Evolutionary conservation across 148 eudicot genomes (phyloP).

Genomic region (Rhododendron griersonianum): DNA sequence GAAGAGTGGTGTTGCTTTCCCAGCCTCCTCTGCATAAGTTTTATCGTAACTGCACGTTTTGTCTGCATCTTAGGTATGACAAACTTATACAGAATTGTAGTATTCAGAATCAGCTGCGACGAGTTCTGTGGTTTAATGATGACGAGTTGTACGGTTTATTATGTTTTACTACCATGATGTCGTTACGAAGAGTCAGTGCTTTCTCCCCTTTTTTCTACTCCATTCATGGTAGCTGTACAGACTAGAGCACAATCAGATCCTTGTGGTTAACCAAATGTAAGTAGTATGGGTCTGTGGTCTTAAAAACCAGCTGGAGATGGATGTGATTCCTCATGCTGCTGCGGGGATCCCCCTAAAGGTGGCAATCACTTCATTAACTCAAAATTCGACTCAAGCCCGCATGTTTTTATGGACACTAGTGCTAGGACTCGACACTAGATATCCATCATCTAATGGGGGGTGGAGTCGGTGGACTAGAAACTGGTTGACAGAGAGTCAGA

Average conservation of each 20-base stretch:
- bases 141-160: neutral
- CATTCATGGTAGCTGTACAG: neutral
- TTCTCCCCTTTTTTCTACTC: neutral
- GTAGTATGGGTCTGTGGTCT: neutral
- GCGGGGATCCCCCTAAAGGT: neutral
- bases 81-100: neutral
- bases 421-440: neutral
- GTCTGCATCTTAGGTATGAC: neutral
- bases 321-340: neutral
- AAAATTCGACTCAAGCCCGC: neutral
- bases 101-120: neutral
- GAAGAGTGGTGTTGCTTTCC: neutral
- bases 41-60: neutral
- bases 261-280: neutral
- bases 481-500: neutral
- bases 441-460: neutral
- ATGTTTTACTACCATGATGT: neutral
- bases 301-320: neutral
- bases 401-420: neutral
- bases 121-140: neutral
- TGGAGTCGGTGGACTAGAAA: neutral
- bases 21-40: neutral
- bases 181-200: neutral
- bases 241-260: neutral
- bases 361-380: neutral